Evolutionary conservation across 345 rosid genomes (phyloP).

Genomic region (Gossypium raimondii): DNA sequence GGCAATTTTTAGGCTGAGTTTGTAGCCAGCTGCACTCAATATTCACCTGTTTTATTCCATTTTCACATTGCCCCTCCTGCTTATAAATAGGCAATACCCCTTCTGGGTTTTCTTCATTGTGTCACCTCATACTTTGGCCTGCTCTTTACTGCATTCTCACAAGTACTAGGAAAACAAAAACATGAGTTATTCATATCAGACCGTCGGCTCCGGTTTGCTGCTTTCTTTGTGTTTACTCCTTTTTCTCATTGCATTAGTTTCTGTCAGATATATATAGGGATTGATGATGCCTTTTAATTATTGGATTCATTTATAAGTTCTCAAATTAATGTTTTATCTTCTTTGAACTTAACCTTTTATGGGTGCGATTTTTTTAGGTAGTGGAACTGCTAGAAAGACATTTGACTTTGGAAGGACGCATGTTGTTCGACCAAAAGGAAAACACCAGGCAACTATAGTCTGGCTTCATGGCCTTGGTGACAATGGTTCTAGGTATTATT

Average conservation of each 20-base stretch:
- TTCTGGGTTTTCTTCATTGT: constrained; percentile 37
- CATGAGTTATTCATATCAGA: constrained; percentile 66
- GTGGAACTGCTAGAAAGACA: constrained; percentile 51
- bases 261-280: background rate
- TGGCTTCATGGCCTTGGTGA: constrained; percentile 85
- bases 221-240: background rate
- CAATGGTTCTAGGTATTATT: constrained; percentile 64
- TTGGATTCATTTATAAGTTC: constrained; percentile 11
- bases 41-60: constrained; percentile 54
- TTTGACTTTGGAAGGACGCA: constrained; percentile 71
- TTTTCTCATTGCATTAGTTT: background rate
- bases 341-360: constrained; percentile 6
- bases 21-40: constrained; percentile 46
- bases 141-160: constrained; percentile 6
- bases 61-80: constrained; percentile 26
- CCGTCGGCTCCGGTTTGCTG: constrained; percentile 67
- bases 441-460: constrained; percentile 65
- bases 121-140: constrained; percentile 10
- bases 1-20: constrained; percentile 31
- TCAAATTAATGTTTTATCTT: constrained; percentile 7
- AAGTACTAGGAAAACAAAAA: constrained; percentile 15
- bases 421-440: constrained; percentile 77
- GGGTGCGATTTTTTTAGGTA: constrained; percentile 35
- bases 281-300: background rate
- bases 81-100: constrained; percentile 44